These are phyloP conservation scores for Chytriomyces sp. DNA, from an alignment of 192 early-diverging fungal species.

Conservation along the genomic window DNA sequence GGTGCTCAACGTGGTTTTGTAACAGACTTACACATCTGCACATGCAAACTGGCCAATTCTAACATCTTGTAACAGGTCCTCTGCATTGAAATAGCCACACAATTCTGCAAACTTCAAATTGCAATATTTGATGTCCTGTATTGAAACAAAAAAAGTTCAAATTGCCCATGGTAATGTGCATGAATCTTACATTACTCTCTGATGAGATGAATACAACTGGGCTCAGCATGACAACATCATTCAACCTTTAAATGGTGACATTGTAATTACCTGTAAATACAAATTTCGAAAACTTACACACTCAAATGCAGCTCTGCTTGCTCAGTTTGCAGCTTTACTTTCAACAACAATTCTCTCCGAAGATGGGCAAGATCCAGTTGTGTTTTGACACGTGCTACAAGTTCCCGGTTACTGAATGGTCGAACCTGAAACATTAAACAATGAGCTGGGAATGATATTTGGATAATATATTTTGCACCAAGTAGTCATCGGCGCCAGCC, in stretches of 20 bases:
- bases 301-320: not conserved
- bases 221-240: not conserved
- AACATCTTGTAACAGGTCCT: not conserved
- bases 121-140: not conserved
- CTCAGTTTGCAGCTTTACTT: not conserved
- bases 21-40: not conserved
- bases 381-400: constrained; percentile 57
- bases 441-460: constrained; percentile 10
- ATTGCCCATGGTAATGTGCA: not conserved
- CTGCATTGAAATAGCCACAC: not conserved
- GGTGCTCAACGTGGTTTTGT: not conserved
- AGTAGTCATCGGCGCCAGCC: constrained; percentile 61
- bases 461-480: constrained; percentile 54
- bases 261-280: not conserved
- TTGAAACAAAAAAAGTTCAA: not conserved
- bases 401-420: constrained; percentile 44
- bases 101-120: not conserved
- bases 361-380: constrained; percentile 50
- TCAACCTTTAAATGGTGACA: not conserved
- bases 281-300: not conserved
- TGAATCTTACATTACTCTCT: not conserved
- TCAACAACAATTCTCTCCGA: not conserved
- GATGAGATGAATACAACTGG: not conserved
- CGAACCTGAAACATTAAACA: not conserved
- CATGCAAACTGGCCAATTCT: not conserved